A percentile compares a stretch with the other conserved stretches of the same genome.
phyloP scores from a whole-genome alignment of 352 stramenopile genomes.

The Globisporangium canariense region DNA sequence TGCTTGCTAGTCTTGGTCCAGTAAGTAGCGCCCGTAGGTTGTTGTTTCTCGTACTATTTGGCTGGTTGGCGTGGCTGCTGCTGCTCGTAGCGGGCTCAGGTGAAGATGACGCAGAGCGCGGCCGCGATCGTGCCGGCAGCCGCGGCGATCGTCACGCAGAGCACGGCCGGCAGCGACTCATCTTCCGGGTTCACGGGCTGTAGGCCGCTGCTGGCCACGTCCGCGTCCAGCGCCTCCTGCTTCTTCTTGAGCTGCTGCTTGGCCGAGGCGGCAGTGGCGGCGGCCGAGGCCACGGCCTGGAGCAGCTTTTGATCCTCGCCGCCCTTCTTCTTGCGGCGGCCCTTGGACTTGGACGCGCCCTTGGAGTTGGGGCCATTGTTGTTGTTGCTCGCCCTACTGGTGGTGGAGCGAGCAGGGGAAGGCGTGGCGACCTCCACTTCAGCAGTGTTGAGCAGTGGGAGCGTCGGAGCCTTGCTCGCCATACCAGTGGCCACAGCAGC shows the following conservation, averaged over 20 bases:
- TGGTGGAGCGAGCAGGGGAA: neutral
- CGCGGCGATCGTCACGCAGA: slow-evolving; percentile 54
- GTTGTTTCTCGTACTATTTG: neutral
- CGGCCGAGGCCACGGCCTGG: neutral
- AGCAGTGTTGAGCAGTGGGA: slow-evolving; percentile 13
- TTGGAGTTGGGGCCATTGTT: slow-evolving; percentile 6
- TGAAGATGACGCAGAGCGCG: slow-evolving; percentile 63
- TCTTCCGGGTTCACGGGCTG: slow-evolving; percentile 13
- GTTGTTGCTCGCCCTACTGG: neutral
- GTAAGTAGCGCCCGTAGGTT: neutral
- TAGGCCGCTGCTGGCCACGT: slow-evolving; percentile 9
- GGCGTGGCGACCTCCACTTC: slow-evolving; percentile 12
- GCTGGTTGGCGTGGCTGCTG: neutral
- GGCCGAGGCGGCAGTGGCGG: neutral
- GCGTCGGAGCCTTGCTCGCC: slow-evolving; percentile 3
- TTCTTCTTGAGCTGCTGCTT: slow-evolving; percentile 15
- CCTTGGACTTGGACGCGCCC: slow-evolving; percentile 16
- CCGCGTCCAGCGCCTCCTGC: neutral
- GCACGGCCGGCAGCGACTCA: slow-evolving; percentile 34
- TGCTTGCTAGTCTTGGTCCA: neutral
- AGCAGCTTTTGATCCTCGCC: slow-evolving; percentile 22
- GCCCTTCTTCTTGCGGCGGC: slow-evolving; percentile 41
- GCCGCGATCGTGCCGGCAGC: slow-evolving; percentile 53
- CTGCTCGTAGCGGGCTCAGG: slow-evolving; percentile 15
- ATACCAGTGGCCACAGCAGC: too few relatives aligned